Percentiles rank a stretch among this genome's conserved stretches.
These are phyloP conservation scores for Aspergillus steynii DNA, from an alignment of 495 filamentous ascomycete species.

Conservation along the genomic window DNA sequence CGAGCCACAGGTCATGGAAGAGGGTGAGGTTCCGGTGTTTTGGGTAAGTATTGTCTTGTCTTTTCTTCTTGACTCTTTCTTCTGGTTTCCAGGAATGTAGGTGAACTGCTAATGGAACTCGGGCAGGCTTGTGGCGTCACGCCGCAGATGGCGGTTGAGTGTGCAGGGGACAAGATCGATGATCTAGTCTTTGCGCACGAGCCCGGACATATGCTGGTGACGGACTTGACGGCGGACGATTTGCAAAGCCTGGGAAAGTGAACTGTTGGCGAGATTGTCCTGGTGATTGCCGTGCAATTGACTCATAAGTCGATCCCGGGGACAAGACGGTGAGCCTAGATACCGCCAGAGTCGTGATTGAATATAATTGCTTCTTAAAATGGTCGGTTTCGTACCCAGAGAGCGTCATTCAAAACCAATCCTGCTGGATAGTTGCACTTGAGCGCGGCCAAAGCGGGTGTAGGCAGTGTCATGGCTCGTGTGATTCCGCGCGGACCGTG, in stretches of 20 bases:
- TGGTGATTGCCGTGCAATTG: too few relatives aligned
- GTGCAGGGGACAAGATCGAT: slow-evolving; percentile 38
- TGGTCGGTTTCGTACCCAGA: too few relatives aligned
- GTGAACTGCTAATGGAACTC: neutral
- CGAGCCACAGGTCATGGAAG: slow-evolving; percentile 32
- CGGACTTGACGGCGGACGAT: slow-evolving; percentile 38
- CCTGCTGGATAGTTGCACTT: too few relatives aligned
- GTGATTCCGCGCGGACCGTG: too few relatives aligned
- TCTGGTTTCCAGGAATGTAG: slow-evolving; percentile 3
- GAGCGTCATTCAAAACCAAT: too few relatives aligned
- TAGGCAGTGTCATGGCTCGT: too few relatives aligned
- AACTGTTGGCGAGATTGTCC: neutral
- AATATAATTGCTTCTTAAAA: too few relatives aligned
- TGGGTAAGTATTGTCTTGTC: slow-evolving; percentile 32
- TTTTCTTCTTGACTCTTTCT: neutral
- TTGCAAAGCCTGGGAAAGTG: slow-evolving; percentile 16
- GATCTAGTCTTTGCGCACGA: slow-evolving; percentile 55
- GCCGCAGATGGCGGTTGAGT: slow-evolving; percentile 56
- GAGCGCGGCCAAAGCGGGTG: too few relatives aligned
- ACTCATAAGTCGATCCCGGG: too few relatives aligned
- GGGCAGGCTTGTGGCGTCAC: slow-evolving; percentile 56
- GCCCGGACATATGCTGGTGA: slow-evolving; percentile 57
- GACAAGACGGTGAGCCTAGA: too few relatives aligned
- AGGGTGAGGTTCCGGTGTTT: slow-evolving; percentile 54
- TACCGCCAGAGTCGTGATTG: too few relatives aligned